phyloP scores from a whole-genome alignment of 305 asterid species.

The Fraxinus nigra region DNA sequence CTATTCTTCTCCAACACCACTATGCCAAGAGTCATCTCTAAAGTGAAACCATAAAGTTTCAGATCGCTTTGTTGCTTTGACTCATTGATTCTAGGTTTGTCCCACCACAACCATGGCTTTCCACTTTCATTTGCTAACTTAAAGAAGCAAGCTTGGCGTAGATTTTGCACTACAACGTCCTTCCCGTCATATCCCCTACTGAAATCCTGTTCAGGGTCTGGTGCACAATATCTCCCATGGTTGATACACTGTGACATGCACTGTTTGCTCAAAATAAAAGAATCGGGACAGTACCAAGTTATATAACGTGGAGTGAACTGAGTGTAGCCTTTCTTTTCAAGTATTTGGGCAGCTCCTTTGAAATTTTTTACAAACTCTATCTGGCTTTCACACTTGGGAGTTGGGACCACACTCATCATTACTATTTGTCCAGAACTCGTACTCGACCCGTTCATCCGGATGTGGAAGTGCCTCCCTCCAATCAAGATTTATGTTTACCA shows the following conservation, averaged over 20 bases:
- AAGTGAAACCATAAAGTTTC: neutral
- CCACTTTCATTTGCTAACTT: conserved; percentile 88
- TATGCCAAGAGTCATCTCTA: neutral
- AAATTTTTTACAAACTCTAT: conserved; percentile 66
- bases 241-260: conserved; percentile 95
- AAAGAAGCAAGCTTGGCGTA: conserved; percentile 86
- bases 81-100: conserved; percentile 12
- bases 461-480: conserved; percentile 98
- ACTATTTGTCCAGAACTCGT: conserved; percentile 94
- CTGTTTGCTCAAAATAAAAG: conserved; percentile 74
- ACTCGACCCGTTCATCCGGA: conserved; percentile 95
- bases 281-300: conserved; percentile 96
- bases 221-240: conserved; percentile 96
- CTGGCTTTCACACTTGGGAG: conserved; percentile 93
- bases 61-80: neutral
- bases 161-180: conserved; percentile 87
- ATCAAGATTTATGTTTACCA: conserved; percentile 82
- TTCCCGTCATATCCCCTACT: conserved; percentile 88
- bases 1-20: neutral
- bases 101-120: conserved; percentile 99
- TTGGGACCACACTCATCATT: conserved; percentile 94
- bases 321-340: conserved; percentile 88
- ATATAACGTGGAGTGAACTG: conserved; percentile 89
- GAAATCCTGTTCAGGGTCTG: conserved; percentile 97
- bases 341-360: conserved; percentile 96